These are phyloP conservation scores for Rhizopogon rudus DNA, from an alignment of 768 basidiomycete genomes.

Conservation along the genomic window DNA sequence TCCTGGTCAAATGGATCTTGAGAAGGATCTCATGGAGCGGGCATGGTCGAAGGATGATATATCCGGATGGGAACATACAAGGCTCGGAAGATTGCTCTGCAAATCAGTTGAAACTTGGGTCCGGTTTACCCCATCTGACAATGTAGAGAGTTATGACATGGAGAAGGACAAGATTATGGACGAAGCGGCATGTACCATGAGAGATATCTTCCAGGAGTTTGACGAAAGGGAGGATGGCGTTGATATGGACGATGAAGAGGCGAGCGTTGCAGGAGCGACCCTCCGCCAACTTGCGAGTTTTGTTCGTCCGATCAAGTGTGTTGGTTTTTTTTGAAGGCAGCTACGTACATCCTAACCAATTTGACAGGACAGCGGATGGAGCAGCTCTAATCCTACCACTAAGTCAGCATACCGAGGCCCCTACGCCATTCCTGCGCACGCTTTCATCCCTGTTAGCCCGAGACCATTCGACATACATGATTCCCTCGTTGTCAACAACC, in stretches of 20 bases:
- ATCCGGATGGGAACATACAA: conserved; percentile 62
- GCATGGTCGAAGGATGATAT: conserved; percentile 70
- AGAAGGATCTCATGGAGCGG: conserved; percentile 60
- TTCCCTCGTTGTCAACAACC: conserved; percentile 57
- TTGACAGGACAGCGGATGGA: conserved; percentile 39
- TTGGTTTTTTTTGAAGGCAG: background rate
- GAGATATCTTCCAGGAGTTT: conserved; percentile 70
- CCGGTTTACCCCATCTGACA: conserved; percentile 22
- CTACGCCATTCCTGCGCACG: conserved; percentile 55
- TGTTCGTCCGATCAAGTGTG: conserved; percentile 54
- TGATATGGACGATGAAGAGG: conserved; percentile 63
- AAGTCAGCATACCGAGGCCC: conserved; percentile 46
- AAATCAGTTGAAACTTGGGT: conserved; percentile 61
- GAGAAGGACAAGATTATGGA: conserved; percentile 56
- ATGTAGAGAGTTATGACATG: conserved; percentile 21
- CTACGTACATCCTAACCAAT: conserved; percentile 4
- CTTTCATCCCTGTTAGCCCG: conserved; percentile 60
- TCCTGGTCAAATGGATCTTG: conserved; percentile 54
- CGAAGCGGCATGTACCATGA: conserved; percentile 64
- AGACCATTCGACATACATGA: conserved; percentile 53
- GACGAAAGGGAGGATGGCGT: conserved; percentile 58
- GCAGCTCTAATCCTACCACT: conserved; percentile 47
- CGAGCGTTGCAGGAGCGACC: conserved; percentile 56
- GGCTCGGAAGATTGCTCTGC: conserved; percentile 50
- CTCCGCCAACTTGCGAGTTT: conserved; percentile 56